These are phyloP conservation scores for Chalciporus piperatus DNA, from an alignment of 768 basidiomycete species.

Conservation along the genomic window DNA sequence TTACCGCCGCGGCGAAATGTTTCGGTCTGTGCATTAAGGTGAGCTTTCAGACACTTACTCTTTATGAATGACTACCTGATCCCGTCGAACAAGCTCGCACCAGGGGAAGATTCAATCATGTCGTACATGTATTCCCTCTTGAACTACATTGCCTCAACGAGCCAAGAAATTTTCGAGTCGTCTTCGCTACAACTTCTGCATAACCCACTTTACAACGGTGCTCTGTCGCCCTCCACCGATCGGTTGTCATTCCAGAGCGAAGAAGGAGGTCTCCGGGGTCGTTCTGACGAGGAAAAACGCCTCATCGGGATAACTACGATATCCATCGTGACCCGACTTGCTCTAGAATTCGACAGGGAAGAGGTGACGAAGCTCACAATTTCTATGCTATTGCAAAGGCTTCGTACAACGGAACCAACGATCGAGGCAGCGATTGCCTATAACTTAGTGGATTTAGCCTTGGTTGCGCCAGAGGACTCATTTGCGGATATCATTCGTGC, in stretches of 20 bases:
- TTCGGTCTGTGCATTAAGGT: slow-evolving; percentile 88
- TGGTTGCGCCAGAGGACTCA: slow-evolving; percentile 70
- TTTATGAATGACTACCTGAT: not conserved
- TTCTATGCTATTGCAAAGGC: slow-evolving; percentile 88
- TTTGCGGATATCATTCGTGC: slow-evolving; percentile 83
- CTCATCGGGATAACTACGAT: slow-evolving; percentile 89
- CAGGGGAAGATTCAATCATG: slow-evolving; percentile 85
- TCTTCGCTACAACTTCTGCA: slow-evolving; percentile 43
- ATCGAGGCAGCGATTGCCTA: slow-evolving; percentile 91
- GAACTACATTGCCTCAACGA: slow-evolving; percentile 85
- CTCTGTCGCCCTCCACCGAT: slow-evolving; percentile 37
- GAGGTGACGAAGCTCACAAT: slow-evolving; percentile 88
- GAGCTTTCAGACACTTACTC: not conserved
- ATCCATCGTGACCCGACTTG: slow-evolving; percentile 83
- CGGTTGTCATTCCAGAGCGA: slow-evolving; percentile 52
- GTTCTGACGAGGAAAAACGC: slow-evolving; percentile 81
- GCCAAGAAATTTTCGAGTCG: slow-evolving; percentile 67
- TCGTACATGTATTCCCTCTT: slow-evolving; percentile 96
- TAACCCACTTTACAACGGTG: slow-evolving; percentile 38
- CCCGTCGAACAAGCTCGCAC: slow-evolving; percentile 55
- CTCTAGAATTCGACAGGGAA: slow-evolving; percentile 81
- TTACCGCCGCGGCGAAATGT: slow-evolving; percentile 86
- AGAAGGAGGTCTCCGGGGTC: slow-evolving; percentile 60
- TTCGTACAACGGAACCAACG: slow-evolving; percentile 79
- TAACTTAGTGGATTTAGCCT: slow-evolving; percentile 86